Percentiles rank a stretch among this genome's conserved stretches.
phyloP scores from a whole-genome alignment of 1,284 basidiomycete species.

The Tilletia horrida region DNA sequence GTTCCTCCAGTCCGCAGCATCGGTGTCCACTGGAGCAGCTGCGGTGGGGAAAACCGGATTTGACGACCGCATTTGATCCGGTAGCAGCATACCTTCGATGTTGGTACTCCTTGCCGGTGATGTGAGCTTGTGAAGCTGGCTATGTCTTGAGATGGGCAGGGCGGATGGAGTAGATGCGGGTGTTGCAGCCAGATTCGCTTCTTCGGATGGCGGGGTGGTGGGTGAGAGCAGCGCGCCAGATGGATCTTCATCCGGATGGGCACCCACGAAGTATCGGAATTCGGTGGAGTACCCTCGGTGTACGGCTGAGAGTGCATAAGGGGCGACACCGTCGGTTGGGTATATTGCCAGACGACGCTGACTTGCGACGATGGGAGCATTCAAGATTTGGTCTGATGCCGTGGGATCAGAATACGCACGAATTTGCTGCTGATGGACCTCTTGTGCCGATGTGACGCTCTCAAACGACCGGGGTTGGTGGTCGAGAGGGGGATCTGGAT shows the following conservation, averaged over 20 bases:
- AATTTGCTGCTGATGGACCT: too few species aligned
- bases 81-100: background rate
- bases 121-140: too few species aligned
- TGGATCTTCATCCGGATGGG: background rate
- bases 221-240: background rate
- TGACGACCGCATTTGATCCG: background rate
- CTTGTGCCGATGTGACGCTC: background rate
- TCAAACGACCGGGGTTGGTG: background rate
- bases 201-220: background rate
- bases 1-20: background rate
- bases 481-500: background rate
- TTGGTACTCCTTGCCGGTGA: background rate
- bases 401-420: too few species aligned
- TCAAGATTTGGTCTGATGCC: background rate
- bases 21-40: background rate
- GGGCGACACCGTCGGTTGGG: background rate
- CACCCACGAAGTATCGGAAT: too few species aligned
- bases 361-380: slow-evolving; percentile 4
- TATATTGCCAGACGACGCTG: background rate
- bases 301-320: background rate
- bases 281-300: background rate
- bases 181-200: background rate
- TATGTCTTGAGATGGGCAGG: too few species aligned
- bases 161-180: background rate
- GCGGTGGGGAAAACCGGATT: background rate